Evolutionary conservation across 169 alveolate species (phyloP), one percentile per base, ranked within the genome.

Genomic region (Plasmodium cynomolgi): DNA sequence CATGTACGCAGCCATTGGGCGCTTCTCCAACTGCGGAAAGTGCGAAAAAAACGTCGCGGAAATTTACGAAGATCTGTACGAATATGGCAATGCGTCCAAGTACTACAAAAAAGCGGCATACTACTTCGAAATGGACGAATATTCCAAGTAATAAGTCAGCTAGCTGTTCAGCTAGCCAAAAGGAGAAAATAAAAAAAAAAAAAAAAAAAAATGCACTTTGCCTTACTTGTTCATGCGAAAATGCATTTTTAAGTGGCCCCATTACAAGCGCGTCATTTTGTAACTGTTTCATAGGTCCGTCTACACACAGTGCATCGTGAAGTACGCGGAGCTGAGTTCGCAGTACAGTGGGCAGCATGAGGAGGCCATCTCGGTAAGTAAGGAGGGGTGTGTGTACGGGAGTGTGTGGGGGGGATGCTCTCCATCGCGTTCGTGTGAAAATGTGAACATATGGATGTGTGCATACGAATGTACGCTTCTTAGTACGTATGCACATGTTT

Each of bases 51-150:
- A 85, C 62, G 34, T 85, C n/a, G 93, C 93, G 80, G 93, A 85
- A 75, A 85, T 85, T 29, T 85, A 85, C 41, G 93, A 85, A 85
- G 93, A 85, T 34, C 68, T 85, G 39, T 85, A 50, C 47, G 93
- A 85, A 17, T 71, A 92, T 84, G 56, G 37, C 73, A 92, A 77
- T 31, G 96, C 96, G 62, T 39, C 85, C 17, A 31, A 50, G 29
- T 93, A 80, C 56, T 93, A 86, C 62, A 93, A 84, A 82, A 88
- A 86, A 71, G 96, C 96, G 7, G 96, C 96, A 0, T 85, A 93
- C 58, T 80, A 83, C 81, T 93, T 86, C 84, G 96, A 93, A 75
- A 86, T 93, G 96, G 96, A 93, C 56, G 96, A 93, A 62, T 93
- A 81, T 62, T 73, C 88, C 68, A 84, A 84, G 93, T 79, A 81